phyloP scores from a whole-genome alignment of 2,329 filamentous ascomycete species.

The Penicillium griseofulvum region DNA sequence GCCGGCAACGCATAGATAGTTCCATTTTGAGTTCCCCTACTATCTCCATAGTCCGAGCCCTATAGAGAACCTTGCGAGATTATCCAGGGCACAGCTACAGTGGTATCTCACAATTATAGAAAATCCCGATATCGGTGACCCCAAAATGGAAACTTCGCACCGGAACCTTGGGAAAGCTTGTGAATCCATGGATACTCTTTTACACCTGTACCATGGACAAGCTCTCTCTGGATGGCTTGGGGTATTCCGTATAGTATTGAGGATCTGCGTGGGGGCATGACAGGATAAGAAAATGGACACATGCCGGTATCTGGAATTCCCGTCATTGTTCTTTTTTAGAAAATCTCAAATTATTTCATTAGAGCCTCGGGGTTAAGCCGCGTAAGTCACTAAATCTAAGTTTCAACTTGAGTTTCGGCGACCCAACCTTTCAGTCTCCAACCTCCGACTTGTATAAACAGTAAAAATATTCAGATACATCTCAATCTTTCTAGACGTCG shows the following conservation, averaged over 20 bases:
- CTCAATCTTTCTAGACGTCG: neutral
- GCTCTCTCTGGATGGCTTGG: neutral
- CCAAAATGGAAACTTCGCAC: neutral
- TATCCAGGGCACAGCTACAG: neutral
- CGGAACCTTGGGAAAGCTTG: neutral
- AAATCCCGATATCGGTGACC: neutral
- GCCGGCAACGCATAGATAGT: neutral
- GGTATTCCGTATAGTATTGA: neutral
- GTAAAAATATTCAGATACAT: too few species aligned
- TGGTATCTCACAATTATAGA: neutral
- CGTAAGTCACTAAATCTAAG: neutral
- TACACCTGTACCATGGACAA: neutral
- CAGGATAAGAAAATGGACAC: constrained; percentile 10
- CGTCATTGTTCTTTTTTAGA: too few species aligned
- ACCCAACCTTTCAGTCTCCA: neutral
- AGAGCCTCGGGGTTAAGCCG: neutral
- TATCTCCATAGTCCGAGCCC: too few species aligned
- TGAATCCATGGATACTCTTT: neutral
- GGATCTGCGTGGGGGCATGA: neutral
- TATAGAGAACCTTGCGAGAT: too few species aligned
- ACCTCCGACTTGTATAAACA: neutral
- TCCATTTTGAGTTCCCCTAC: neutral
- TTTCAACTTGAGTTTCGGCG: constrained; percentile 2
- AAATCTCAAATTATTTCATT: neutral
- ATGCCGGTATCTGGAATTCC: neutral